Evolutionary conservation across 805 yeast species (phyloP).

Genomic region (Nakazawaea pomicola): DNA sequence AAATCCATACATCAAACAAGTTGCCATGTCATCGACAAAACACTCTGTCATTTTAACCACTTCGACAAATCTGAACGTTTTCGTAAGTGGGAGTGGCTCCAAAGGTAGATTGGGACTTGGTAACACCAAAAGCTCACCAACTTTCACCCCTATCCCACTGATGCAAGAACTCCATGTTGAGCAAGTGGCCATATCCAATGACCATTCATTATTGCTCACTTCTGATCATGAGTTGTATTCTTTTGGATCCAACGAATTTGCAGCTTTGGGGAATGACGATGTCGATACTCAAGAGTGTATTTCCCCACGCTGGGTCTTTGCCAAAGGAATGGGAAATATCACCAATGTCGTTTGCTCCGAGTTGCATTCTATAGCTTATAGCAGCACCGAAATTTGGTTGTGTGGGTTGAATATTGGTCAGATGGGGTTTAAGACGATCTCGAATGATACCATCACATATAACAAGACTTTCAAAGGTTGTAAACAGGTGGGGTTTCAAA

Average conservation of each 20-base stretch:
- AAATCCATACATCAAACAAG: slow-evolving; percentile 38
- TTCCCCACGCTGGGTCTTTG: too few relatives aligned
- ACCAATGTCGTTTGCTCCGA: slow-evolving; percentile 41
- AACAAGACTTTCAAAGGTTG: too few relatives aligned
- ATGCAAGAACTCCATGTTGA: slow-evolving; percentile 24
- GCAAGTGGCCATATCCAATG: slow-evolving; percentile 49
- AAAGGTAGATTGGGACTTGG: slow-evolving; percentile 71
- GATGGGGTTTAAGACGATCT: slow-evolving; percentile 48
- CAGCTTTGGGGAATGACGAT: slow-evolving; percentile 66
- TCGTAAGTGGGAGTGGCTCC: slow-evolving; percentile 61
- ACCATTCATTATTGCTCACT: slow-evolving; percentile 62
- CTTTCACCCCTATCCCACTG: slow-evolving; percentile 40
- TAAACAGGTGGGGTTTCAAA: too few relatives aligned
- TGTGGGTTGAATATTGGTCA: slow-evolving; percentile 88
- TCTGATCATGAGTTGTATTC: slow-evolving; percentile 50
- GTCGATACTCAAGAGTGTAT: too few relatives aligned
- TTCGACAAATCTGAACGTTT: too few relatives aligned
- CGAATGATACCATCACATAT: slow-evolving; percentile 26
- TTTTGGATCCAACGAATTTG: slow-evolving; percentile 73
- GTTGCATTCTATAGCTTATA: slow-evolving; percentile 61
- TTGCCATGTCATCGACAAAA: slow-evolving; percentile 56
- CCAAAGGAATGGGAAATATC: too few relatives aligned
- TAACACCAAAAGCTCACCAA: slow-evolving; percentile 29
- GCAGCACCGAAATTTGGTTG: slow-evolving; percentile 41
- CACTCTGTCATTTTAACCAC: slow-evolving; percentile 59